Conservation (phyloP, 371 early-diverging fungal species). For the Phascolomyces articulosus region DNA sequence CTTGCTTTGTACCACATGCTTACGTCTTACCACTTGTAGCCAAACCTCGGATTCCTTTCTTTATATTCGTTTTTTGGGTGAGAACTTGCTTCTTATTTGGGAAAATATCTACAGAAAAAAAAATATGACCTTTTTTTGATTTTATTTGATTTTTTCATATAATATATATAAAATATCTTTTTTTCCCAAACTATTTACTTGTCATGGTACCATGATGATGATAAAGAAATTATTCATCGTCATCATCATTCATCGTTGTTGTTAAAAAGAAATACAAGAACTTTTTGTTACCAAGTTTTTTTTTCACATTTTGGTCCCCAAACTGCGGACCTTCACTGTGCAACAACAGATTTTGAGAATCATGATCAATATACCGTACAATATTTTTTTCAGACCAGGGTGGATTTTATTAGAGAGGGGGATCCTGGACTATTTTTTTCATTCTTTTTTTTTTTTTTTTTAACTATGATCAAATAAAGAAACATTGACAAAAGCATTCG, state of each 20-base stretch:
- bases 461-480: too few relatives aligned
- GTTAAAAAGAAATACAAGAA: too few relatives aligned
- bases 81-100: not conserved
- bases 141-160: not conserved
- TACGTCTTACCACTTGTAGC: constrained; percentile 1
- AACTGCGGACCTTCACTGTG: not conserved
- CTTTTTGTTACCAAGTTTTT: too few relatives aligned
- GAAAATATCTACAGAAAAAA: constrained; percentile 1
- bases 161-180: not conserved
- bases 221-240: too few relatives aligned
- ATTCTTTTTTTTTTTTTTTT: too few relatives aligned
- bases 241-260: too few relatives aligned
- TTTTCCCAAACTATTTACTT: too few relatives aligned
- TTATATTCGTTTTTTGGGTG: not conserved
- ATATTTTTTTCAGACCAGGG: too few relatives aligned
- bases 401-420: too few relatives aligned
- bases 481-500: not conserved
- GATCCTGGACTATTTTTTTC: not conserved
- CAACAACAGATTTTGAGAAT: not conserved
- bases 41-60: not conserved
- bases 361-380: not conserved
- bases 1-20: not conserved
- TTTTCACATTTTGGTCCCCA: not conserved
- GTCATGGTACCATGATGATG: too few relatives aligned
- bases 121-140: not conserved